Evolutionary conservation across 805 yeast species (phyloP), one percentile per base, ranked within the genome.

Genomic region (Ogataea haglerorum): DNA sequence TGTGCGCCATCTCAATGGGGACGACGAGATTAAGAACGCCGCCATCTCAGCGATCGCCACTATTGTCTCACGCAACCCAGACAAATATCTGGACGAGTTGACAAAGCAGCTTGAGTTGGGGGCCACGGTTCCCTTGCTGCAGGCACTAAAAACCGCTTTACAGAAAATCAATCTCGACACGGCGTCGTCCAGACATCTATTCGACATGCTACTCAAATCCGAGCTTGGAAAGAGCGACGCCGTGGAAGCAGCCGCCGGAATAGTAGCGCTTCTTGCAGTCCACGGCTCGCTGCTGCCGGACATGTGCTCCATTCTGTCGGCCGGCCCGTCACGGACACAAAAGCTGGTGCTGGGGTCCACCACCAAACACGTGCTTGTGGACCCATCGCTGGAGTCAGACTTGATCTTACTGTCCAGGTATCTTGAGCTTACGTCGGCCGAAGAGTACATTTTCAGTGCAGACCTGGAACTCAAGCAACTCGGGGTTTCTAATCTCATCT

Each of bases 401-500:
- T 25, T 36, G 19, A 19, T 26, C 1, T 28, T 44, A 10, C 28
- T 58, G 15, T 48, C 57, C 10, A 47, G 45, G 23, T 54, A 57
- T 25, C 38, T 60, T 14, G 62, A 57, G 28, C 43, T 51, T 16
- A 40, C 58, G 2, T 44, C 63, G 1, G 36, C 58, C 40, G 43
- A 39, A 2, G 44, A 49, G 6, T 57, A 51, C 28, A 44, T 60
- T 42, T 60, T 64, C 36, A 51, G 69, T 54, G 58, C 53, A 3
- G 72, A 70, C 42, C 65, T 82, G 29, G 74, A 69, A n/a, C 67
- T 80, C 36, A 78, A 82, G 43, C 78, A 79, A 57, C 65, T 76
- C n/a, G 72, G 83, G 1, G 65, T 81, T 23, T 71, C 78, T 6
- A 77, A 82, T 16, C 57, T 84, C 30, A 70, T 79, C 9, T 70